Conservation (phyloP, 225 moss, liverwort and hornwort species). For the Bryum argenteum region DNA sequence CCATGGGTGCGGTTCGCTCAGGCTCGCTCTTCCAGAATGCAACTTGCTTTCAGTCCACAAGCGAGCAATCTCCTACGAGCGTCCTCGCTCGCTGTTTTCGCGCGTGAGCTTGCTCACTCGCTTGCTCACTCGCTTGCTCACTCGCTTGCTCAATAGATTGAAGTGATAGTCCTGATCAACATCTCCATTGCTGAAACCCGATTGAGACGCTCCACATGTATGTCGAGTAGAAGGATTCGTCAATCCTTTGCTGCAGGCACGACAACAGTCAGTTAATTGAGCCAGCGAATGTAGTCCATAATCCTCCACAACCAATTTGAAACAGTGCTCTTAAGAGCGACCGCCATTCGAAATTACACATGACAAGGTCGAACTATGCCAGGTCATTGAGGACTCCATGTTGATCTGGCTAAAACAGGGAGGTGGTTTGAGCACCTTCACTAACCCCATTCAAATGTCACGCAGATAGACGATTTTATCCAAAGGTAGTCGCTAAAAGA, state of each 20-base stretch:
- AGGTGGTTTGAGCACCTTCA: not conserved
- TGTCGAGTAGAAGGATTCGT: not conserved
- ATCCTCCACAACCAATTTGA: not conserved
- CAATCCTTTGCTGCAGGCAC: slow-evolving; percentile 6
- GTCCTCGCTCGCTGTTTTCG: not conserved
- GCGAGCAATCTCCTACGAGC: not conserved
- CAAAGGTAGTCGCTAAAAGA: too few relatives aligned
- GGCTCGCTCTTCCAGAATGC: slow-evolving; percentile 2
- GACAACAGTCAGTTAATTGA: not conserved
- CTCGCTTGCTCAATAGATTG: not conserved
- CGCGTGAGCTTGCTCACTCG: not conserved
- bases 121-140: not conserved
- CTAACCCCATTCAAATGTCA: not conserved
- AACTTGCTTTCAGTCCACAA: not conserved
- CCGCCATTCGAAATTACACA: not conserved
- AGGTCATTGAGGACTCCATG: not conserved
- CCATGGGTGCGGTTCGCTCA: not conserved
- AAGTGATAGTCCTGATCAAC: not conserved
- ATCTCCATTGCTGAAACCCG: not conserved
- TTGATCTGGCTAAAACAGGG: slow-evolving; percentile 10
- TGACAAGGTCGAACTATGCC: not conserved
- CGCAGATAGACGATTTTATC: not conserved
- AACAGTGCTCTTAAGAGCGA: not conserved
- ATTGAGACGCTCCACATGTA: not conserved
- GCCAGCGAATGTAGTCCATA: slow-evolving; percentile 4